Evolutionary conservation across 1,284 basidiomycete genomes (phyloP).

Genomic region (Cutaneotrichosporon mucoides): DNA sequence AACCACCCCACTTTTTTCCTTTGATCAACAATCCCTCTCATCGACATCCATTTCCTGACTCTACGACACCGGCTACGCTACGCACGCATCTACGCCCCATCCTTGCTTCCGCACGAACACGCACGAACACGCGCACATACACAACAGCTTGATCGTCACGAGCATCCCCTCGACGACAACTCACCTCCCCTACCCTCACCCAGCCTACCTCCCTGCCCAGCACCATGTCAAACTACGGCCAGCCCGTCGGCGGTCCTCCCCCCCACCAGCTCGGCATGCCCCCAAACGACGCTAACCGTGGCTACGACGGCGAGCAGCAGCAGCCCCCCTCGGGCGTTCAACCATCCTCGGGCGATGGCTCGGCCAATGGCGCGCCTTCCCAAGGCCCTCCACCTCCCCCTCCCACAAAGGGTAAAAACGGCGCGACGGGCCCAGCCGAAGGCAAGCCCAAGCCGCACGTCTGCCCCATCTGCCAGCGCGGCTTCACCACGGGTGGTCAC

Average conservation of each 20-base stretch:
- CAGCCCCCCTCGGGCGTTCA: background rate
- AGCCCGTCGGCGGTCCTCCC: background rate
- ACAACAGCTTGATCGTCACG: background rate
- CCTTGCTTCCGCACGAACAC: background rate
- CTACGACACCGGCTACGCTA: no score
- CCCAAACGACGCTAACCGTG: slow-evolving; percentile 3
- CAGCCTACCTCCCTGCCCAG: background rate
- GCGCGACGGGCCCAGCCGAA: slow-evolving; percentile 45
- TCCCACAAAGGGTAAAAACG: slow-evolving; percentile 42
- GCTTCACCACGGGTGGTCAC: slow-evolving; percentile 47
- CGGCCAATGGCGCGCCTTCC: background rate
- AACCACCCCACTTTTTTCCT: background rate
- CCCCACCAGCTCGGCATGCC: slow-evolving; percentile 3
- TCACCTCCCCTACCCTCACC: background rate
- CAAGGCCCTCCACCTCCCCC: slow-evolving; percentile 12
- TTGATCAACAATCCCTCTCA: background rate
- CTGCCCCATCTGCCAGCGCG: slow-evolving; percentile 42
- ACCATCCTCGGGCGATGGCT: background rate
- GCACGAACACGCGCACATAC: background rate
- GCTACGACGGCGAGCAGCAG: slow-evolving; percentile 13
- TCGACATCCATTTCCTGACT: background rate
- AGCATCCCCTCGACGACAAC: background rate
- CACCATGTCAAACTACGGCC: slow-evolving; percentile 1
- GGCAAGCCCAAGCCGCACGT: slow-evolving; percentile 45
- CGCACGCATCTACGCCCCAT: background rate